Conservation (phyloP, 352 stramenopile genomes). For the Ophiocytium majus region DNA sequence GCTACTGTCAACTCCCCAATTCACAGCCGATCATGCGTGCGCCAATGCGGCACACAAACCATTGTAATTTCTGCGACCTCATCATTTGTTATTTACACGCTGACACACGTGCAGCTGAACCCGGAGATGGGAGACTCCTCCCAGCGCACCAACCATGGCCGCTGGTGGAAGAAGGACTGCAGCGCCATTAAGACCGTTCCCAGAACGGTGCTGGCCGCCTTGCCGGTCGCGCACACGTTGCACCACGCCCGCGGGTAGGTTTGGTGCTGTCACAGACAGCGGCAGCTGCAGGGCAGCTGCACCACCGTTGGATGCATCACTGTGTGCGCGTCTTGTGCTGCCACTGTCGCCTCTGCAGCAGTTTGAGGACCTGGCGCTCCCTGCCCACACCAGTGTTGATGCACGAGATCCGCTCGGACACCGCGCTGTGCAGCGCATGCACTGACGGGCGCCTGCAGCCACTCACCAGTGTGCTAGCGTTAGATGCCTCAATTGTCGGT, state of each 20-base stretch:
- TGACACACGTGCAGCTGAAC: not conserved
- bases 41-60: no score
- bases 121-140: slow-evolving; percentile 15
- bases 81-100: no score
- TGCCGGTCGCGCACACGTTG: not conserved
- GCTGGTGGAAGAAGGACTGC: slow-evolving; percentile 22
- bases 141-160: slow-evolving; percentile 3
- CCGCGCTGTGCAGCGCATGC: no score
- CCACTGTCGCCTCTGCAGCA: not conserved
- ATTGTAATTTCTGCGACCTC: no score
- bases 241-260: not conserved
- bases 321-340: not conserved
- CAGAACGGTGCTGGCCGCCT: not conserved
- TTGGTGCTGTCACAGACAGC: not conserved
- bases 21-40: no score
- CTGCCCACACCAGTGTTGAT: not conserved
- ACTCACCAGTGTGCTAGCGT: no score
- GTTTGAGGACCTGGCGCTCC: not conserved
- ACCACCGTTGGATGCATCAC: not conserved
- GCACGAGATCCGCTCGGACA: not conserved
- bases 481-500: no score
- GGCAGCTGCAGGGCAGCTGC: not conserved
- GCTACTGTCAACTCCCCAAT: no score
- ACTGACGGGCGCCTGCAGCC: no score
- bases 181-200: slow-evolving; percentile 20